Conservation (phyloP, 2,329 filamentous ascomycete genomes). For the Botrytis byssoidea region DNA sequence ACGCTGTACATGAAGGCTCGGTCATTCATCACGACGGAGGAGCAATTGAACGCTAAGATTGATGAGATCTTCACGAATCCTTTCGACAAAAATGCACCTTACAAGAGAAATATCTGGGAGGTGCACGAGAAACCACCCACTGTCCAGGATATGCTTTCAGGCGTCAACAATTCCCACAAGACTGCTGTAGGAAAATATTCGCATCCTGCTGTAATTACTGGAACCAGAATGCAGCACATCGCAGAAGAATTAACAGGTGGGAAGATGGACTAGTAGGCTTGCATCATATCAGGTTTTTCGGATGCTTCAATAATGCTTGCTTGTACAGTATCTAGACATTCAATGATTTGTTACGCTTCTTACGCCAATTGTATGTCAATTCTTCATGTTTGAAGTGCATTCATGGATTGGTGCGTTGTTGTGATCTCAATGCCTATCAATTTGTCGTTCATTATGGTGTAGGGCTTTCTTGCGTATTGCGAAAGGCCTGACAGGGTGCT, state of each 20-base stretch:
- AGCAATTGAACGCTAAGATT: slow-evolving; percentile 70
- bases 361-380: neutral
- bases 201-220: slow-evolving; percentile 43
- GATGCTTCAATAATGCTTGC: neutral
- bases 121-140: slow-evolving; percentile 42
- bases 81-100: neutral
- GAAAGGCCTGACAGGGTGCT: neutral
- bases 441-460: neutral
- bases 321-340: slow-evolving; percentile 6
- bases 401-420: neutral
- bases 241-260: slow-evolving; percentile 67
- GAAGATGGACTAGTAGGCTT: slow-evolving; percentile 46
- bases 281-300: neutral
- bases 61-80: slow-evolving; percentile 67
- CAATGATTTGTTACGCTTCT: neutral
- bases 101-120: slow-evolving; percentile 37
- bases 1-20: slow-evolving; percentile 87
- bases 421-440: neutral
- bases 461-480: neutral
- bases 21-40: slow-evolving; percentile 80
- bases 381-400: neutral
- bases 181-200: slow-evolving; percentile 39
- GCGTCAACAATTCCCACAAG: slow-evolving; percentile 36
- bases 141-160: slow-evolving; percentile 48
- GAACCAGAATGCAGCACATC: slow-evolving; percentile 60